A percentile compares a stretch with the other conserved stretches of the same genome.
These are phyloP conservation scores for Pseudogymnoascus sp. DNA, from an alignment of 2,329 filamentous ascomycete genomes.

Conservation along the genomic window DNA sequence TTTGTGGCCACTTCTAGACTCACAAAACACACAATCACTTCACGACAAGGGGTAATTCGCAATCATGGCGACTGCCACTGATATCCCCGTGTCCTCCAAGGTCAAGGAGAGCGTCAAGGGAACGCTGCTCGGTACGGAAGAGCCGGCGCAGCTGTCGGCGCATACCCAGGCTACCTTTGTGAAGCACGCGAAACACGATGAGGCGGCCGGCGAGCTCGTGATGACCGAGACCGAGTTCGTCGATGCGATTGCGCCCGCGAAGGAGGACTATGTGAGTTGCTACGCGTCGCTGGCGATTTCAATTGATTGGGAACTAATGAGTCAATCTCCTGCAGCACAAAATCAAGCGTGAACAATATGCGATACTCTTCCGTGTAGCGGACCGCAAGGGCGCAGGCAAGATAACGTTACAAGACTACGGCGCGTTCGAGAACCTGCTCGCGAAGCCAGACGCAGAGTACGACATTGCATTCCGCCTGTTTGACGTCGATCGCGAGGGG, in stretches of 20 bases:
- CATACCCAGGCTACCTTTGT: constrained; percentile 71
- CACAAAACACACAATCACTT: background rate
- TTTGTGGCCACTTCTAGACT: background rate
- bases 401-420: constrained; percentile 79
- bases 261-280: constrained; percentile 80
- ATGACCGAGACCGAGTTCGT: constrained; percentile 86
- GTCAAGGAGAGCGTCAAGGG: constrained; percentile 64
- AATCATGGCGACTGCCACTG: constrained; percentile 21
- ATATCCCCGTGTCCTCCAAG: constrained; percentile 15
- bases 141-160: constrained; percentile 56
- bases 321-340: constrained; percentile 63
- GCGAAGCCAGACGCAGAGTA: constrained; percentile 95
- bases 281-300: constrained; percentile 4
- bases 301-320: constrained; percentile 1
- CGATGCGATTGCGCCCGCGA: constrained; percentile 74
- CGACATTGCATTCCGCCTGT: constrained; percentile 95
- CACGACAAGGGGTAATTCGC: background rate
- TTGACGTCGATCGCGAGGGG: constrained; percentile 78
- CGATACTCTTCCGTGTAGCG: constrained; percentile 84
- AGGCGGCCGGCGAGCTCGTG: constrained; percentile 65
- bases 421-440: constrained; percentile 86
- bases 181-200: constrained; percentile 66
- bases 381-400: constrained; percentile 68
- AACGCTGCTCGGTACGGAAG: constrained; percentile 58
- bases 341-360: constrained; percentile 92